Percentiles rank a stretch among this genome's conserved stretches.
These are phyloP conservation scores for Syncephalastrum contaminatum DNA, from an alignment of 371 early-diverging fungal species.

Conservation along the genomic window DNA sequence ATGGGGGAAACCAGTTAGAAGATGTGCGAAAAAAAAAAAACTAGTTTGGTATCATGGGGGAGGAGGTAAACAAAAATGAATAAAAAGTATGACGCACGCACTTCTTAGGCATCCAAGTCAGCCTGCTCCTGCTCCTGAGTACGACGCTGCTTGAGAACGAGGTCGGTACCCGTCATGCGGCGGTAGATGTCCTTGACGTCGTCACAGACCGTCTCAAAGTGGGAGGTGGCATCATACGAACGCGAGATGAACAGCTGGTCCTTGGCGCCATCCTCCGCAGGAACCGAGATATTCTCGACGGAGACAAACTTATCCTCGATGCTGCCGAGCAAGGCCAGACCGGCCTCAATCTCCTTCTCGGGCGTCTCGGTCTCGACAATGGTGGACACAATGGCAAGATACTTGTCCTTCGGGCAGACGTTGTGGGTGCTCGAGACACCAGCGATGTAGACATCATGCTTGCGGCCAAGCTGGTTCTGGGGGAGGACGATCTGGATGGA, in stretches of 20 bases:
- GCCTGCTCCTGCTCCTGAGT: conserved; percentile 40
- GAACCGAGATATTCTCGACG: conserved; percentile 83
- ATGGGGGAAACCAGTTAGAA: neutral
- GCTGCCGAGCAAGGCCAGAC: conserved; percentile 85
- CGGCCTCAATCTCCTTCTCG: conserved; percentile 88
- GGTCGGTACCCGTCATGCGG: conserved; percentile 86
- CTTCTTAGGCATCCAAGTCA: conserved; percentile 9
- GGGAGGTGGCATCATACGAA: conserved; percentile 97
- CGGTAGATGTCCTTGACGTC: conserved; percentile 95
- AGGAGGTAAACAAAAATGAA: neutral
- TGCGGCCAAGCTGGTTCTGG: conserved; percentile 90
- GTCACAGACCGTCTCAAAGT: conserved; percentile 97
- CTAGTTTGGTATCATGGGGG: neutral
- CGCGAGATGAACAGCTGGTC: conserved; percentile 90
- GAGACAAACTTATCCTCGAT: conserved; percentile 90
- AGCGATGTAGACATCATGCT: conserved; percentile 96
- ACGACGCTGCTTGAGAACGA: conserved; percentile 71
- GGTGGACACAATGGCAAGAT: conserved; percentile 94
- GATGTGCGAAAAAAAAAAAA: neutral
- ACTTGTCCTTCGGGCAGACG: conserved; percentile 86
- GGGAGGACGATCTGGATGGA: conserved; percentile 96
- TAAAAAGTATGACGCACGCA: no score
- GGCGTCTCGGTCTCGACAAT: conserved; percentile 90
- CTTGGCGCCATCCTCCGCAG: conserved; percentile 76
- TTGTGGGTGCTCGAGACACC: conserved; percentile 87